Evolutionary conservation across 306 rosid species (phyloP).

Genomic region (Parietaria judaica): DNA sequence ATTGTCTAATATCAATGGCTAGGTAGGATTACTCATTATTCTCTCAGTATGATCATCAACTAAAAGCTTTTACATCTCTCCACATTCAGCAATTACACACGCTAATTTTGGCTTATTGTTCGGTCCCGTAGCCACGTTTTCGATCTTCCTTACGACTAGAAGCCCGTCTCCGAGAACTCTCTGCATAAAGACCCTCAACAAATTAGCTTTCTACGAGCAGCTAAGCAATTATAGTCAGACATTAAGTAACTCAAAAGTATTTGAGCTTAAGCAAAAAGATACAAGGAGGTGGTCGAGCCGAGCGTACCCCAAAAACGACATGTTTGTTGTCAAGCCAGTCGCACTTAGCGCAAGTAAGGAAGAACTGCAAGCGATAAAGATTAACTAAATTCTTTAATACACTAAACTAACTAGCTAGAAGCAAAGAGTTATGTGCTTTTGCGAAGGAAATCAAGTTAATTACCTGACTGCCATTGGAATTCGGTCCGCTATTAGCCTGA

Average conservation of each 20-base stretch:
- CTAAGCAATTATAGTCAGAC: background rate
- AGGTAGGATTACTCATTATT: background rate
- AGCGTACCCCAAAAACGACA: conserved; percentile 92
- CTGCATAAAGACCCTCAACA: conserved; percentile 30
- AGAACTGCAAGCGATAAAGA: conserved; percentile 47
- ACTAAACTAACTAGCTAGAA: too few relatives aligned
- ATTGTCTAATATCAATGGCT: background rate
- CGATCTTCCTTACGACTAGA: conserved; percentile 91
- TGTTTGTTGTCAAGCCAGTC: conserved; percentile 99
- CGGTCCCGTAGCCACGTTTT: conserved; percentile 94
- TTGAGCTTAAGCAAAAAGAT: too few relatives aligned
- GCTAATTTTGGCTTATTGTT: conserved; percentile 80
- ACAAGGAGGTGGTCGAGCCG: conserved; percentile 4
- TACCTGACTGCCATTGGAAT: conserved; percentile 94
- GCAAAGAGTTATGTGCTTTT: too few relatives aligned
- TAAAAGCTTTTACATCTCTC: conserved; percentile 61
- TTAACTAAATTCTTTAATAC: too few relatives aligned
- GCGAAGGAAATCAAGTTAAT: too few relatives aligned
- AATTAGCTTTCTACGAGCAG: background rate
- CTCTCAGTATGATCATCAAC: background rate
- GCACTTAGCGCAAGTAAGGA: conserved; percentile 83
- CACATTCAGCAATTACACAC: conserved; percentile 83
- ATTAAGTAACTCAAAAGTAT: too few relatives aligned
- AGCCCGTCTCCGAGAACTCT: conserved; percentile 99
- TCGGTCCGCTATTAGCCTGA: conserved; percentile 93